phyloP scores from a whole-genome alignment of 129 eudicot species.

The Arctium minus region DNA sequence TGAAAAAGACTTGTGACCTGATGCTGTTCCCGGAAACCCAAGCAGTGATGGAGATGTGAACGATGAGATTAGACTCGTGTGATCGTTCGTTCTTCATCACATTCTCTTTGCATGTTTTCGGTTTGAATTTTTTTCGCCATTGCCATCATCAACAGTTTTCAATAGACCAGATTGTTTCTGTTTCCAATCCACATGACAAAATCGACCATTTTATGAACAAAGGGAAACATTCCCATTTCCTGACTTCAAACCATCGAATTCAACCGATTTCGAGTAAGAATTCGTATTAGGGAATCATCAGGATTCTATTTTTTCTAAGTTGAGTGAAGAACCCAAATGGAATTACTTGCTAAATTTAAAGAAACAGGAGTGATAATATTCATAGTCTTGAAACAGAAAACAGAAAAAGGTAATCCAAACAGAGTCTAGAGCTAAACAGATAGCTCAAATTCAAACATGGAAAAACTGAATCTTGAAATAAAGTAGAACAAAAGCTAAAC shows the following conservation, averaged over 20 bases:
- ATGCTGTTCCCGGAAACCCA: conserved; percentile 22
- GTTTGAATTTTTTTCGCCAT: conserved; percentile 1
- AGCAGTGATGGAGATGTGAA: conserved; percentile 42
- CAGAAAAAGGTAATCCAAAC: conserved; percentile 13
- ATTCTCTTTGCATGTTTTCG: conserved; percentile 30
- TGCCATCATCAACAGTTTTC: conserved; percentile 14
- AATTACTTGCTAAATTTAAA: conserved; percentile 3
- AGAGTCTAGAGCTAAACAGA: conserved; percentile 40
- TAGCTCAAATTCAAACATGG: conserved; percentile 36
- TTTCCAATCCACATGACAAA: conserved; percentile 3
- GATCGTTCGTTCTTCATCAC: conserved; percentile 13
- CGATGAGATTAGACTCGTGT: conserved; percentile 8
- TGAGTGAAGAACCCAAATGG: background rate
- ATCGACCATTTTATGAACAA: conserved; percentile 25
- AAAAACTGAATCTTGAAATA: conserved; percentile 22
- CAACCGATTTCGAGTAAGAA: background rate
- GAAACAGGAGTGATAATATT: background rate
- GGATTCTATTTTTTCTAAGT: background rate
- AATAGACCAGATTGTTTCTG: conserved; percentile 7
- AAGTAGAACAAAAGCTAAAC: conserved; percentile 9
- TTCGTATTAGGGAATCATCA: background rate
- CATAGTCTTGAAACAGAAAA: conserved; percentile 22
- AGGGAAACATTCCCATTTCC: conserved; percentile 11
- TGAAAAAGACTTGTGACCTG: conserved; percentile 34
- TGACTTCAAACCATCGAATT: background rate